Base-by-base conservation (phyloP, 768 basidiomycete species). In the Leccinum broughii region DNA sequence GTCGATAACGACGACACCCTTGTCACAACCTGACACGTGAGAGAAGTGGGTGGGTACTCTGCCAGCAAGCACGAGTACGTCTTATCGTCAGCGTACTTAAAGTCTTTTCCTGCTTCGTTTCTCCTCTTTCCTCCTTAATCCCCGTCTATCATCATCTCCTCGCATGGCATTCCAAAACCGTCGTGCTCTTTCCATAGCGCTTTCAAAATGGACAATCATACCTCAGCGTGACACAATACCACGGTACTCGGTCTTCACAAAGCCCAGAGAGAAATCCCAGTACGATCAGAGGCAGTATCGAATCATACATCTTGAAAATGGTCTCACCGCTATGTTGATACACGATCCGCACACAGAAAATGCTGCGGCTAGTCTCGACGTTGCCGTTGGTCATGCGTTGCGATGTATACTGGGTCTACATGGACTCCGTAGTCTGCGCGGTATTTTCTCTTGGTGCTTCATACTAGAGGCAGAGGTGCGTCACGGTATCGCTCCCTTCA, bases 321-420 rank as follows among this genome's bases (percentile, higher is more conserved):
- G 91, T 4, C 76, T 99, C n/a, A 88, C 92, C 62, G 94, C 88
- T 1, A 84, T 89, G 64, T 75, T 99, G 26, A 81, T 98, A 14
- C 88, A 88, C 57, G 96, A 99, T 71, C 75, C 83, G 0, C 87
- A 85, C 63, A 86, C 95, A 6, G 97, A 99, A 77, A 97, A 95
- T 76, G 91, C 93, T 11, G 93, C 95, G 0, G 97, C 96, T 2
- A 92, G 93, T 70, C 81, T 99, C 68, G 92, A 96, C 75, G 94
- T 98, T 55, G 88, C 89, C 37, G 95, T 98, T 2, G 97, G 97
- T 4, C 95, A 98, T 75, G 28, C 28, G 28, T 30, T 30, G 28
- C 28, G 28, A 30, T 30, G 28, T 8, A 30, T 30, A 30, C 28
- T 8, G 8, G 28, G 28, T 30, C 28, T 30, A 30, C 28, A 8